phyloP scores from a whole-genome alignment of 768 basidiomycete species.

The Rubroboletus satanas region DNA sequence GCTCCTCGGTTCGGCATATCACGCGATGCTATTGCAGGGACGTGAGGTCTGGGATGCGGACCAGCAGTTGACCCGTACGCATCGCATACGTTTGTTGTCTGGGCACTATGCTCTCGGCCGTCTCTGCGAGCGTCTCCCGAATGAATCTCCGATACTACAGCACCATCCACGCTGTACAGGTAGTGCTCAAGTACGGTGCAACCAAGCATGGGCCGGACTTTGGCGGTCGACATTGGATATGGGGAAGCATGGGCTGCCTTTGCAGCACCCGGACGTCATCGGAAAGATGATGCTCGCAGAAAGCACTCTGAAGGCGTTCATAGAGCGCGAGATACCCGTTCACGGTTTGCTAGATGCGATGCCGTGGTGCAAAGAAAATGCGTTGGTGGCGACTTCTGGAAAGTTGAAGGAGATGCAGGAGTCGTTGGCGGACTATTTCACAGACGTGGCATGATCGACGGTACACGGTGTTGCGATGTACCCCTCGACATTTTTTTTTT shows the following conservation, averaged over 20 bases:
- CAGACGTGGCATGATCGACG: conserved; percentile 34
- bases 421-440: conserved; percentile 44
- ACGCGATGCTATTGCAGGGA: conserved; percentile 50
- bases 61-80: conserved; percentile 41
- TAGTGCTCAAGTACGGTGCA: conserved; percentile 38
- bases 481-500: neutral
- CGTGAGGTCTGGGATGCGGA: conserved; percentile 47
- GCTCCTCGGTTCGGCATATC: conserved; percentile 49
- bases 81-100: conserved; percentile 49
- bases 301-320: conserved; percentile 43
- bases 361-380: conserved; percentile 43
- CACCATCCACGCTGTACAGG: conserved; percentile 42
- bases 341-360: conserved; percentile 41
- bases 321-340: conserved; percentile 40
- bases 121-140: conserved; percentile 42
- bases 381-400: conserved; percentile 39
- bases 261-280: conserved; percentile 44
- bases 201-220: conserved; percentile 41
- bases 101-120: conserved; percentile 49
- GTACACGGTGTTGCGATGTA: neutral
- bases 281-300: conserved; percentile 46
- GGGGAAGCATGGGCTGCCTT: conserved; percentile 36
- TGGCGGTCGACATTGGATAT: conserved; percentile 44
- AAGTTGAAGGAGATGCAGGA: conserved; percentile 47
- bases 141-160: conserved; percentile 39